A percentile compares a stretch with the other conserved stretches of the same genome.
phyloP scores from a whole-genome alignment of 1,139 yeast species.

The Scheffersomyces parashehatae region DNA sequence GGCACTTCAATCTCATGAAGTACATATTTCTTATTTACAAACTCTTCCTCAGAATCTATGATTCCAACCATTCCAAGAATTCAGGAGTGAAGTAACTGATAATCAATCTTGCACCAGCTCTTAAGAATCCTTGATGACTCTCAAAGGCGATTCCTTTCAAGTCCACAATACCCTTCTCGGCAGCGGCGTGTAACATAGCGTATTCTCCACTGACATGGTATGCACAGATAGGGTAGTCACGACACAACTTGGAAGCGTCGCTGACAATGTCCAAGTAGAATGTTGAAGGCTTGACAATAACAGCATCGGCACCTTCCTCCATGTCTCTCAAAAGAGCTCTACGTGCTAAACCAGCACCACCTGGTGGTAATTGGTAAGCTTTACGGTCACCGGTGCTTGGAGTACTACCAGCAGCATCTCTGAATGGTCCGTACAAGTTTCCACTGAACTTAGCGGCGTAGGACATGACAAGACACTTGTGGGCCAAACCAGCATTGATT shows the following conservation, averaged over 20 bases:
- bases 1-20: no score
- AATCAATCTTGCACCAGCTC: slow-evolving; percentile 95
- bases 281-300: slow-evolving; percentile 96
- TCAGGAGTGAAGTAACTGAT: slow-evolving; percentile 96
- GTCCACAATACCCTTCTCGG: slow-evolving; percentile 91
- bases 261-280: slow-evolving; percentile 88
- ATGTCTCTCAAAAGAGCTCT: slow-evolving; percentile 86
- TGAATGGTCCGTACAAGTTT: slow-evolving; percentile 90
- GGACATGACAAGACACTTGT: slow-evolving; percentile 85
- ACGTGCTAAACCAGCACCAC: slow-evolving; percentile 91
- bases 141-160: slow-evolving; percentile 89
- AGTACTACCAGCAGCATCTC: slow-evolving; percentile 94
- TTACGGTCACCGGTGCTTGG: slow-evolving; percentile 93
- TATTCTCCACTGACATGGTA: slow-evolving; percentile 98
- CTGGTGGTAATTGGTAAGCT: slow-evolving; percentile 90
- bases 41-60: no score
- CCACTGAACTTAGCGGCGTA: slow-evolving; percentile 95
- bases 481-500: slow-evolving; percentile 81
- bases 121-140: slow-evolving; percentile 82
- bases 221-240: slow-evolving; percentile 87
- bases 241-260: slow-evolving; percentile 82
- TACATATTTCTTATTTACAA: no score
- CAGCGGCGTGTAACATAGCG: slow-evolving; percentile 98
- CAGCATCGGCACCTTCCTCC: slow-evolving; percentile 92
- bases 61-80: slow-evolving; percentile 84